phyloP scores from a whole-genome alignment of 257 asterid genomes.

The Avicennia marina region DNA sequence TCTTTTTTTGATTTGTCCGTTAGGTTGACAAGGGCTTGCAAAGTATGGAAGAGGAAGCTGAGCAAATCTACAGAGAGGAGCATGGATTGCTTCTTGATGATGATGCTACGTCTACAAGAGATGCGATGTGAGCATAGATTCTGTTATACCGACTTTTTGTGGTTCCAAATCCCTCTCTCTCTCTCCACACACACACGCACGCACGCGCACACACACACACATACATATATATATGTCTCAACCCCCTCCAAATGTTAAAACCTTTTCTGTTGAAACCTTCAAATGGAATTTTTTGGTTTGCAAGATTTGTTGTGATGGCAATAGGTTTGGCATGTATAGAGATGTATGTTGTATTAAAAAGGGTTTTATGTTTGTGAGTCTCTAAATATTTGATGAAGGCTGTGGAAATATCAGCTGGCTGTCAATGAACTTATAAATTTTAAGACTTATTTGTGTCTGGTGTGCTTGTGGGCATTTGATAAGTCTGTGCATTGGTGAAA shows the following conservation, averaged over 20 bases:
- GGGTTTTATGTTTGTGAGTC: not conserved
- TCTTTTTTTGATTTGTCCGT: slow-evolving; percentile 4
- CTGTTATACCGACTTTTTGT: slow-evolving; percentile 2
- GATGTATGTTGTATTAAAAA: not conserved
- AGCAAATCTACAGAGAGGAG: slow-evolving; percentile 75
- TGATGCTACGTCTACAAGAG: slow-evolving; percentile 91
- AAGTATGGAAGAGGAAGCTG: slow-evolving; percentile 94
- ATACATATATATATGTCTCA: no score
- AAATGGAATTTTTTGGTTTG: no score
- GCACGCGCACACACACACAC: no score
- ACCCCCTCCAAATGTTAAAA: no score
- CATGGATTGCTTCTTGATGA: slow-evolving; percentile 81
- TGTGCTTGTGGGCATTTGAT: not conserved
- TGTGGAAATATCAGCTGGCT: slow-evolving; percentile 1
- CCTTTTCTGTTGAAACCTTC: no score
- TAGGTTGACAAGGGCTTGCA: slow-evolving; percentile 94
- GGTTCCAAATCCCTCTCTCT: not conserved
- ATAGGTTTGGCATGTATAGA: not conserved
- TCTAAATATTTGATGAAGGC: not conserved
- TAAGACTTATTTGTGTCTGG: not conserved
- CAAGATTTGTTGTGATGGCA: no score
- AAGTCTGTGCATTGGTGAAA: not conserved
- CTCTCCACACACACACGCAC: not conserved
- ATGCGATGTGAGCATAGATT: slow-evolving; percentile 67
- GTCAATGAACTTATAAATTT: not conserved